phyloP scores from a whole-genome alignment of 176 grass and related monocot genomes.

The Triticum urartu region DNA sequence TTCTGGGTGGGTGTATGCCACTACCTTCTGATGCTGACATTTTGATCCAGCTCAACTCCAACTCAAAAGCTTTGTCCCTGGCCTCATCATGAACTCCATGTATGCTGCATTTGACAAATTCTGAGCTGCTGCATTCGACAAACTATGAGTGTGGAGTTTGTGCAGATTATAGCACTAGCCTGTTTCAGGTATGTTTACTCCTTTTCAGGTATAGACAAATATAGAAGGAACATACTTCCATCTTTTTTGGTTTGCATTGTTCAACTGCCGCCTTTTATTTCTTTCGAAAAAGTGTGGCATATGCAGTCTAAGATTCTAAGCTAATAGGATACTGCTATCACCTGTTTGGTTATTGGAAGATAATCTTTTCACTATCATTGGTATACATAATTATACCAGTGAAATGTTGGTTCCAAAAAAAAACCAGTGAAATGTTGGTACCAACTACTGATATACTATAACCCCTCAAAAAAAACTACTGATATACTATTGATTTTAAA shows the following conservation, averaged over 20 bases:
- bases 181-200: neutral
- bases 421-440: no score
- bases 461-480: no score
- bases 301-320: neutral
- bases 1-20: neutral
- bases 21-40: slow-evolving; percentile 75
- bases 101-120: slow-evolving; percentile 45
- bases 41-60: slow-evolving; percentile 94
- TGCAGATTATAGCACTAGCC: neutral
- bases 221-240: neutral
- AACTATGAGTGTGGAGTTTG: neutral
- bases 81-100: slow-evolving; percentile 87
- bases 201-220: neutral
- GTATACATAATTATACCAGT: neutral
- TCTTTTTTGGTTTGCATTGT: neutral
- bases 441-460: no score
- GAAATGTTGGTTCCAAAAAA: neutral
- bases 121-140: neutral
- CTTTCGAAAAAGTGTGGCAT: neutral
- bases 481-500: no score
- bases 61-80: slow-evolving; percentile 83
- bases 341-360: neutral
- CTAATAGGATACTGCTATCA: neutral
- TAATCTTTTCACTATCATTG: neutral
- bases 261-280: neutral